Base-by-base conservation (phyloP, 2,329 filamentous ascomycete species). In the Alternaria alternata region DNA sequence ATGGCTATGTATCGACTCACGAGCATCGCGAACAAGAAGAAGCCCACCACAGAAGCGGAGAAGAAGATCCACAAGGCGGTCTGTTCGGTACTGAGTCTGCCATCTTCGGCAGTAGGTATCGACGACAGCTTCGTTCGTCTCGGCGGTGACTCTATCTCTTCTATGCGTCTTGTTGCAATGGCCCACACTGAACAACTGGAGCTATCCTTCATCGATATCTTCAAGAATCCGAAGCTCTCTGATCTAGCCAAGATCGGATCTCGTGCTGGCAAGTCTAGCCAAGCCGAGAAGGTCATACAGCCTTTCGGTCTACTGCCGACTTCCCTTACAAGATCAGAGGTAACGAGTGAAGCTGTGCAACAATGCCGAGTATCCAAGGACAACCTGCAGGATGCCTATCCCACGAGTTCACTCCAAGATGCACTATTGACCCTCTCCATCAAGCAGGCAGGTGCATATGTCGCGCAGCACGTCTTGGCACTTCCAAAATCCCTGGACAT, bases 371-470 rank as follows among this genome's bases (percentile, higher is more conserved):
- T 64, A 7, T 18, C 63, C 3, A 64, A 67, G 22, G 59, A 68
- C 38, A 56, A 64, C 3, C 69, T 81, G 5, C 75, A 80, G 51
- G 79, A 82, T 60, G 70, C 75, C 5, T 79, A 81, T 48, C 80
- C 80, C 4, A 78, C 74, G 18, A 82, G 77, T n/a, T 69, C 80
- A 2, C 69, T 82, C 3, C 81, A 82, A 63, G 79, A 81, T 66
- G 82, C 80, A 1, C 70, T 84, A 1, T 71, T 85, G 51, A 81
- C 83, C 1, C 74, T 84, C n/a, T 83, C 82, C 0, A 74, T 81
- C 24, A 81, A 82, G 64, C 78, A 83, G 43, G 69, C 74, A 12
- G 82, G 82, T 14, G 81, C 82, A 5, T 85, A 86, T 59, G 77
- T 84, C 36, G 82, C 81, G 7, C 81, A 83, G 51, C 80, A 81